Conservation (phyloP, 2,329 filamentous ascomycete species). For the Pseudofabraea citricarpa region DNA sequence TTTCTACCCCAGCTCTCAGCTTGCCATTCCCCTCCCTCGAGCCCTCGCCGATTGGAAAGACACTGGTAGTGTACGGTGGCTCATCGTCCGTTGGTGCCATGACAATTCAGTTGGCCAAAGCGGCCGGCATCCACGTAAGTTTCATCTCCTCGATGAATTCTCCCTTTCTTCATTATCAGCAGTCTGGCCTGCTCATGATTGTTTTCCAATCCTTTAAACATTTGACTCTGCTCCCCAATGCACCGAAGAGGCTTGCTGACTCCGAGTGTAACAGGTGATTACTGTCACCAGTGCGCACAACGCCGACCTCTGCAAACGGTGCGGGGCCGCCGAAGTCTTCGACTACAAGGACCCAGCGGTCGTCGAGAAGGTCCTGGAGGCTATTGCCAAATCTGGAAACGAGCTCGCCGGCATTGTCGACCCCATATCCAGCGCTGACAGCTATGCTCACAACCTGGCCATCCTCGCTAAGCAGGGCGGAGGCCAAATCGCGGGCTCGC, state of each 20-base stretch:
- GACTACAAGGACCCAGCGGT: conserved; percentile 18
- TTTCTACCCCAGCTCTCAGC: conserved; percentile 24
- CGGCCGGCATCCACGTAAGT: conserved; percentile 40
- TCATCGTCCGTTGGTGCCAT: conserved; percentile 40
- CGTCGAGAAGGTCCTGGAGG: conserved; percentile 18
- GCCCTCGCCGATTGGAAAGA: conserved; percentile 22
- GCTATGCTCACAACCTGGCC: conserved; percentile 27
- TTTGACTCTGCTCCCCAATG: no score
- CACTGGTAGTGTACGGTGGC: conserved; percentile 46
- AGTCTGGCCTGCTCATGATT: no score
- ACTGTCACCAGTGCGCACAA: conserved; percentile 32
- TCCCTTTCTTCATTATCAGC: no score
- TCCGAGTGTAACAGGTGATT: no score
- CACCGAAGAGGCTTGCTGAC: no score
- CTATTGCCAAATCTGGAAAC: conserved; percentile 19
- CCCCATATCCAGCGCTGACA: conserved; percentile 29
- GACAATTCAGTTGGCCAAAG: conserved; percentile 39
- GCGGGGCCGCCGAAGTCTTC: conserved; percentile 20
- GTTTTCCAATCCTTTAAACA: no score
- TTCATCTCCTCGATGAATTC: no score
- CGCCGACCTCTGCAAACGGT: conserved; percentile 12
- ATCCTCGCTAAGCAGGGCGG: conserved; percentile 22
- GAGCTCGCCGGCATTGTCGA: conserved; percentile 26
- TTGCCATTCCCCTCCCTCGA: conserved; percentile 18
- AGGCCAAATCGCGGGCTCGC: conserved; percentile 30